Evolutionary conservation across 148 eudicot genomes (phyloP).

Genomic region (Polygonum aviculare): DNA sequence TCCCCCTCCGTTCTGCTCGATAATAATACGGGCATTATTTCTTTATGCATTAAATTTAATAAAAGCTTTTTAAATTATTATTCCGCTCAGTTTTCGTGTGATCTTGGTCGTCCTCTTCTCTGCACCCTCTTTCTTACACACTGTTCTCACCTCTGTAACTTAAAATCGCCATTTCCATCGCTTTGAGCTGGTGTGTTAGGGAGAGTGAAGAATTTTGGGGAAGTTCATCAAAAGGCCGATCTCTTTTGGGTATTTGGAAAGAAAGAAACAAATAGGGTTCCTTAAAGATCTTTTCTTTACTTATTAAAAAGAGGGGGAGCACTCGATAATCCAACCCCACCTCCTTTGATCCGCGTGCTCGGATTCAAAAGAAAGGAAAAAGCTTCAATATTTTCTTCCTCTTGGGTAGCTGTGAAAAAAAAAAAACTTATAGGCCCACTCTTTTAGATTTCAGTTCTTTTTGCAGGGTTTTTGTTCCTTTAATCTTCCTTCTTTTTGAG

Average conservation of each 20-base stretch:
- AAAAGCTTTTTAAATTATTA: slow-evolving; percentile 6
- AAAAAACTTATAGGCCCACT: slow-evolving; percentile 44
- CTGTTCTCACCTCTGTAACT: not conserved
- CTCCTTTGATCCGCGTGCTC: slow-evolving; percentile 86
- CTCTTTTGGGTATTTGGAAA: slow-evolving; percentile 36
- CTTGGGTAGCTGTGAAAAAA: slow-evolving; percentile 19
- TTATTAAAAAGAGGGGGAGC: slow-evolving; percentile 7
- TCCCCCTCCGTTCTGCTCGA: not conserved
- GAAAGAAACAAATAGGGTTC: not conserved
- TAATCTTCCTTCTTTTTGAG: slow-evolving; percentile 46
- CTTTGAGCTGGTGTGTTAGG: not conserved
- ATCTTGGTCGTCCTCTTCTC: not conserved
- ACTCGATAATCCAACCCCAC: slow-evolving; percentile 48
- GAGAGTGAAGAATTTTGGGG: slow-evolving; percentile 13
- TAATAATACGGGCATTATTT: not conserved
- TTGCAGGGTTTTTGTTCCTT: slow-evolving; percentile 75
- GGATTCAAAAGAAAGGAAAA: slow-evolving; percentile 9
- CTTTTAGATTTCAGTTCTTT: slow-evolving; percentile 43
- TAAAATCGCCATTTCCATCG: not conserved
- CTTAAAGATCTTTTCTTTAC: not conserved
- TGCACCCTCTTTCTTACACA: not conserved
- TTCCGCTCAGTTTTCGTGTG: slow-evolving; percentile 3
- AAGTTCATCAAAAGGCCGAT: slow-evolving; percentile 65
- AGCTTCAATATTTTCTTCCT: not conserved
- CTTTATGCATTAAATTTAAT: not conserved